A percentile compares a stretch with the other conserved stretches of the same genome.
Evolutionary conservation across 345 rosid species (phyloP).

Genomic region (Syzygium jambos): DNA sequence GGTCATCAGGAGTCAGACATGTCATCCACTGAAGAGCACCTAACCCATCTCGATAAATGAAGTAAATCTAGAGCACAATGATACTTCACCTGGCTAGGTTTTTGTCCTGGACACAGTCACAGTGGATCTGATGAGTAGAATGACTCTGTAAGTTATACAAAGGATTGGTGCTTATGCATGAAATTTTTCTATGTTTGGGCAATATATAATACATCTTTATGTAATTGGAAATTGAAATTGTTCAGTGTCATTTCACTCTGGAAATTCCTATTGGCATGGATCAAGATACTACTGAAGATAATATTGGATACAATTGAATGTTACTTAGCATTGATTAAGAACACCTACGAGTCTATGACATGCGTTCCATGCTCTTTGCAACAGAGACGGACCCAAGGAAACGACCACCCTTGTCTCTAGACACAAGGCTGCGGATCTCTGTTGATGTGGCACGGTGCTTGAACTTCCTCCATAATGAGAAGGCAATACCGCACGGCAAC

Average conservation of each 20-base stretch:
- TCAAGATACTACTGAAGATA: background rate
- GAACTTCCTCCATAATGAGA: slow-evolving; percentile 70
- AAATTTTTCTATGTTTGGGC: background rate
- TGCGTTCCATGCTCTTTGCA: background rate
- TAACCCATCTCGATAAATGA: background rate
- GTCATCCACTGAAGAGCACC: background rate
- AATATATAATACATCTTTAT: background rate
- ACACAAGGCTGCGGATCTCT: slow-evolving; percentile 47
- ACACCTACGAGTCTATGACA: background rate
- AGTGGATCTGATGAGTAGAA: background rate
- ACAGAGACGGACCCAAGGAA: slow-evolving; percentile 37
- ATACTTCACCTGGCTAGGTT: background rate
- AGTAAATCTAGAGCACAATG: background rate
- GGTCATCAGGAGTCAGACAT: background rate
- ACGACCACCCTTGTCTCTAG: slow-evolving; percentile 46
- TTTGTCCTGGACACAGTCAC: background rate
- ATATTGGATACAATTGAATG: background rate
- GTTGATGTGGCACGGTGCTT: slow-evolving; percentile 61
- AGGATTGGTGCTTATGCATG: background rate
- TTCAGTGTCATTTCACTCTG: background rate
- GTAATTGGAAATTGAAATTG: background rate
- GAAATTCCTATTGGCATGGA: background rate
- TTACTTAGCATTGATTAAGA: background rate
- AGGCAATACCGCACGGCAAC: slow-evolving; percentile 91
- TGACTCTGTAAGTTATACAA: background rate